phyloP scores from a whole-genome alignment of 2,329 filamentous ascomycete genomes.

The Microdochium bolleyi region DNA sequence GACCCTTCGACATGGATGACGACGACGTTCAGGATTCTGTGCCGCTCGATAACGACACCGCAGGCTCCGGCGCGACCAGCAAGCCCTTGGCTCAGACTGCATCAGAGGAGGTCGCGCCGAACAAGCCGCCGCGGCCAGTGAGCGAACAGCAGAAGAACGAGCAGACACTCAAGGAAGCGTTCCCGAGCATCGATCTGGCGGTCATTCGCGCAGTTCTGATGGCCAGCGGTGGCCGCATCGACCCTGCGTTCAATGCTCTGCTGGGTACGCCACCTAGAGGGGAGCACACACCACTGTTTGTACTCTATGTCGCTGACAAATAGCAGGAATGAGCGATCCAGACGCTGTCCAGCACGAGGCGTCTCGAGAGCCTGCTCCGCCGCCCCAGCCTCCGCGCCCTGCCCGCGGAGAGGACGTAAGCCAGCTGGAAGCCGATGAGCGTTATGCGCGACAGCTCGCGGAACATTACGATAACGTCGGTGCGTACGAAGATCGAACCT shows the following conservation, averaged over 20 bases:
- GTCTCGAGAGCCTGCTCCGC: constrained; percentile 51
- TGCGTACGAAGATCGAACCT: constrained; percentile 49
- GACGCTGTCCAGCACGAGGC: constrained; percentile 50
- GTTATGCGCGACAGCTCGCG: constrained; percentile 85
- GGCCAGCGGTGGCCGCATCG: constrained; percentile 80
- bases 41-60: constrained; percentile 33
- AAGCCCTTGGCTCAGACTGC: constrained; percentile 24
- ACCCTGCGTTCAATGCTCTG: constrained; percentile 92
- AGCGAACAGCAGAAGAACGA: constrained; percentile 79
- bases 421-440: constrained; percentile 85
- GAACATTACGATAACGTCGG: constrained; percentile 72
- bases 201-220: constrained; percentile 83
- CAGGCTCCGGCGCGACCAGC: constrained; percentile 15
- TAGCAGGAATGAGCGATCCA: constrained; percentile 69
- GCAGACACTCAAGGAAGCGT: constrained; percentile 85
- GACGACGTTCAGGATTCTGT: constrained; percentile 59
- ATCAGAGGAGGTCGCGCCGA: constrained; percentile 38
- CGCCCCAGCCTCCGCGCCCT: constrained; percentile 74
- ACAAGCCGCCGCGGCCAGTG: constrained; percentile 79
- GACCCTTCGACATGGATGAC: constrained; percentile 61
- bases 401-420: constrained; percentile 54
- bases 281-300: not conserved
- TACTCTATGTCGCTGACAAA: constrained; percentile 6
- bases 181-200: constrained; percentile 70
- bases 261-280: constrained; percentile 49